These are phyloP conservation scores for Hyphopichia homilentoma DNA, from an alignment of 805 yeast genomes.

Conservation along the genomic window DNA sequence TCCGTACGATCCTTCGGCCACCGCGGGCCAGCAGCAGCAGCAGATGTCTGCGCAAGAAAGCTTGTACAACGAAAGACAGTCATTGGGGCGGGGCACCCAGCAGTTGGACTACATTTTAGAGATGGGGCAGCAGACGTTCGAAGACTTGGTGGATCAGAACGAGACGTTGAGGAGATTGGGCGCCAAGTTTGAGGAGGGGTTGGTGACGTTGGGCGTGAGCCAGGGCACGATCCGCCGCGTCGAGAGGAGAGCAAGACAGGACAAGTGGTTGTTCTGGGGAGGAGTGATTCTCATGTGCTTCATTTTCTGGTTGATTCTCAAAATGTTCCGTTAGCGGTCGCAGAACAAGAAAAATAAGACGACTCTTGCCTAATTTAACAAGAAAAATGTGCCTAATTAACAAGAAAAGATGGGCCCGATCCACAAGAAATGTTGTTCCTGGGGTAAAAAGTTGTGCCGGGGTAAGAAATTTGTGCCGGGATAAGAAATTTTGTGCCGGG, in stretches of 20 bases:
- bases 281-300: conserved; percentile 61
- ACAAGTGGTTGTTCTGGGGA: conserved; percentile 81
- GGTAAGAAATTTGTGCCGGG: too few species aligned
- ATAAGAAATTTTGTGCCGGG: too few species aligned
- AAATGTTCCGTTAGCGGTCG: conserved; percentile 63
- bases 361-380: too few species aligned
- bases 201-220: conserved; percentile 82
- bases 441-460: too few species aligned
- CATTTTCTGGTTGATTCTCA: conserved; percentile 63
- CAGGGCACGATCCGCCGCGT: conserved; percentile 76
- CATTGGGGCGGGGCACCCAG: conserved; percentile 63
- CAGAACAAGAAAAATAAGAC: too few species aligned
- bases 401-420: too few species aligned
- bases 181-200: conserved; percentile 58
- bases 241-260: conserved; percentile 79
- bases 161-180: conserved; percentile 63
- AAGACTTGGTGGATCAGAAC: conserved; percentile 83
- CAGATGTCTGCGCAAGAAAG: conserved; percentile 54
- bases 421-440: too few species aligned
- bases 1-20: conserved; percentile 36
- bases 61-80: conserved; percentile 61
- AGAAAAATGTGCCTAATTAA: too few species aligned
- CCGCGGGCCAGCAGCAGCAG: conserved; percentile 20
- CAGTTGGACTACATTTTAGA: conserved; percentile 88
- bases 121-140: conserved; percentile 82